Percentiles rank a stretch among this genome's conserved stretches.
Conservation (phyloP, 371 early-diverging fungal genomes). For the Mucor racemosus region DNA sequence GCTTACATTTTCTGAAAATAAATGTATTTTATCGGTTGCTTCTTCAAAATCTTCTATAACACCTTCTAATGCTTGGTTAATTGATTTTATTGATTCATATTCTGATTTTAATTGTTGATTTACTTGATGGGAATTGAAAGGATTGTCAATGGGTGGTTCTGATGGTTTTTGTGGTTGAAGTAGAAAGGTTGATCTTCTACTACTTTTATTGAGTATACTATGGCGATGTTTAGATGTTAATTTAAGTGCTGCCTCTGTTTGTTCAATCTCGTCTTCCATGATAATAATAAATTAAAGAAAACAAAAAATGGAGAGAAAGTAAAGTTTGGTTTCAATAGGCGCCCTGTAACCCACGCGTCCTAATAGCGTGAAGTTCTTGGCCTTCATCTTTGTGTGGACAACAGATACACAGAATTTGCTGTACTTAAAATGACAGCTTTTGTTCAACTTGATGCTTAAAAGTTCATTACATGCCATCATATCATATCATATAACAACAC, state of each 20-base stretch:
- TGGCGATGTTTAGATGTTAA: slow-evolving; percentile 8
- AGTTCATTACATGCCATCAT: background rate
- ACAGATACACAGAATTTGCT: background rate
- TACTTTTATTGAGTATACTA: slow-evolving; percentile 6
- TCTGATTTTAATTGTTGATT: slow-evolving; percentile 38
- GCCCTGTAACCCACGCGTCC: background rate
- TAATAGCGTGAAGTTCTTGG: background rate
- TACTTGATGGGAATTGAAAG: slow-evolving; percentile 32
- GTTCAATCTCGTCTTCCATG: background rate
- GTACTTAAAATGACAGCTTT: background rate
- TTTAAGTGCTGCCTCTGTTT: background rate
- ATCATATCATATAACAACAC: background rate
- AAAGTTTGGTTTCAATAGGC: background rate
- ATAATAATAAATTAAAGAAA: background rate
- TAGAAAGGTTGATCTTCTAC: slow-evolving; percentile 21
- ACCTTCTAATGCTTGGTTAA: slow-evolving; percentile 34
- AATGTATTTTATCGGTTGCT: slow-evolving; percentile 24
- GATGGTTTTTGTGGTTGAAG: slow-evolving; percentile 1
- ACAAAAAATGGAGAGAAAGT: background rate
- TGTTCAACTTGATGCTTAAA: too few species aligned
- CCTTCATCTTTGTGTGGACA: too few species aligned
- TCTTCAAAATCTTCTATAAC: slow-evolving; percentile 32
- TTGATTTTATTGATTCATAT: slow-evolving; percentile 30
- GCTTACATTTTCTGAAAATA: slow-evolving; percentile 38
- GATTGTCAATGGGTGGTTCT: slow-evolving; percentile 35